phyloP scores from a whole-genome alignment of 2,329 filamentous ascomycete genomes.

The Cordyceps militaris region DNA sequence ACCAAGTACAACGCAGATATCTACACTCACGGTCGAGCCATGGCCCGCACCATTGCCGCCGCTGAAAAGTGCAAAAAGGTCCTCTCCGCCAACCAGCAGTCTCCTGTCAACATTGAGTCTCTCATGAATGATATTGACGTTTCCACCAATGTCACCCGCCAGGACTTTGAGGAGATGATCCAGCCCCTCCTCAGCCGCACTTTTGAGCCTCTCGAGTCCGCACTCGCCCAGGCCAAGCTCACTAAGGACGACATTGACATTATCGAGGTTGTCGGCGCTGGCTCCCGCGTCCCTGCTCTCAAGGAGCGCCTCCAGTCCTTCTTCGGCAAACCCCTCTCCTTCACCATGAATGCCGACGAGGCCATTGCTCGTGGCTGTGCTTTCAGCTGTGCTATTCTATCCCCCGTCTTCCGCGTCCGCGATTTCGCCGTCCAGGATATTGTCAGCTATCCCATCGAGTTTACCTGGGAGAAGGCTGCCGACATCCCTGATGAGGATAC shows the following conservation, averaged over 20 bases:
- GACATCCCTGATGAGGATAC: constrained; percentile 99
- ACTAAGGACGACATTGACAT: constrained; percentile 86
- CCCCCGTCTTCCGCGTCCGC: constrained; percentile 94
- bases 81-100: constrained; percentile 86
- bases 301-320: constrained; percentile 86
- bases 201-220: constrained; percentile 74
- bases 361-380: constrained; percentile 91
- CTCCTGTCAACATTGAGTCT: constrained; percentile 93
- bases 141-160: constrained; percentile 77
- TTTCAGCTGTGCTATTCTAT: constrained; percentile 96
- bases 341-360: constrained; percentile 97
- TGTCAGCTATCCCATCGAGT: constrained; percentile 96
- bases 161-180: constrained; percentile 88
- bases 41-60: constrained; percentile 76
- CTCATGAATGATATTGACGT: constrained; percentile 98
- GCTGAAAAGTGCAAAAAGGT: constrained; percentile 99
- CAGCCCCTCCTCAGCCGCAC: constrained; percentile 73
- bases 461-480: constrained; percentile 96
- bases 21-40: constrained; percentile 80
- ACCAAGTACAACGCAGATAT: constrained; percentile 98
- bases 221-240: constrained; percentile 87
- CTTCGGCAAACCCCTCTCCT: constrained; percentile 89
- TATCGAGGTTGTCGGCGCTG: constrained; percentile 90
- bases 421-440: constrained; percentile 98
- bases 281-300: constrained; percentile 85